These are phyloP conservation scores for Claviceps sp. DNA, from an alignment of 2,329 filamentous ascomycete species.

Conservation along the genomic window DNA sequence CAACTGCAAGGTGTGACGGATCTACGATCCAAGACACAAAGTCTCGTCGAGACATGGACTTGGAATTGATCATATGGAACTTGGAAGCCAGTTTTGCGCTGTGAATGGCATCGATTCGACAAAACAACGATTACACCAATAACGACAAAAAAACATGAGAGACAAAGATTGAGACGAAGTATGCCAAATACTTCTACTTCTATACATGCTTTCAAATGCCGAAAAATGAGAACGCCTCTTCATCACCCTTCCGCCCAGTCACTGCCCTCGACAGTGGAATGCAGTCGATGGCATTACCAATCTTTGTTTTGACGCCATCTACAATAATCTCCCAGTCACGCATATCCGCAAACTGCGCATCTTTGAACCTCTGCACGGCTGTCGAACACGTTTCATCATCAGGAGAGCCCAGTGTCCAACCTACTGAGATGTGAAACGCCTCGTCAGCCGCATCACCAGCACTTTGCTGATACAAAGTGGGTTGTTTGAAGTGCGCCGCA, in stretches of 20 bases:
- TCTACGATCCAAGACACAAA: neutral
- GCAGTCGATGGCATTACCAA: slow-evolving; percentile 54
- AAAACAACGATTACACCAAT: neutral
- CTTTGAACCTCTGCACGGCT: slow-evolving; percentile 13
- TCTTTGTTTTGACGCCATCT: slow-evolving; percentile 55
- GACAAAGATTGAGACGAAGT: too few species aligned
- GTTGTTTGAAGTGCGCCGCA: slow-evolving; percentile 48
- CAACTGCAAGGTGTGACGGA: neutral
- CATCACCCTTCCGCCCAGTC: neutral
- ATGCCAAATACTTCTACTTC: neutral
- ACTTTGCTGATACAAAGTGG: slow-evolving; percentile 48
- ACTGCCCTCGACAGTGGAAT: slow-evolving; percentile 21
- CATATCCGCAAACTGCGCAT: slow-evolving; percentile 17
- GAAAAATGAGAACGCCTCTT: slow-evolving; percentile 6
- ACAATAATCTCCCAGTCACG: slow-evolving; percentile 37
- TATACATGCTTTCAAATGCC: neutral
- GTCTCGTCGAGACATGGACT: neutral
- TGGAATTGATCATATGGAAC: neutral
- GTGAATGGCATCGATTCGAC: neutral
- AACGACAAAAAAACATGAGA: neutral
- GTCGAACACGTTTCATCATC: slow-evolving; percentile 22
- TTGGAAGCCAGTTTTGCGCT: neutral
- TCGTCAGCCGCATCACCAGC: slow-evolving; percentile 12
- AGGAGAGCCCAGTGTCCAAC: slow-evolving; percentile 57
- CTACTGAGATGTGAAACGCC: slow-evolving; percentile 80